Evolutionary conservation across 2,329 filamentous ascomycete species (phyloP), one percentile per base, ranked within the genome.

Genomic region (Geoglossum cookeanum): DNA sequence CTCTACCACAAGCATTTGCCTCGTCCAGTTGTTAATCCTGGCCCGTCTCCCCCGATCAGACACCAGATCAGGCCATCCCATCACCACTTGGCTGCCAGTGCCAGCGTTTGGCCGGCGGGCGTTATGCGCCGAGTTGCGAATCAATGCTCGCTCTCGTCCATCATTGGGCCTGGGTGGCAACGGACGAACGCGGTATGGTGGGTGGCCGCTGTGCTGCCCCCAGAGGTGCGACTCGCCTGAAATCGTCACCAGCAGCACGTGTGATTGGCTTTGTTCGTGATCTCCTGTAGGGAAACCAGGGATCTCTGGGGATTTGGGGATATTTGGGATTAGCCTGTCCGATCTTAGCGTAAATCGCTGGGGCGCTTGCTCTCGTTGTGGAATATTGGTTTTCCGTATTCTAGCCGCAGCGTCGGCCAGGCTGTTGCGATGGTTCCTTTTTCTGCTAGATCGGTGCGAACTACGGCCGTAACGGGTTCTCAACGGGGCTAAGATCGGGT

Each of bases 401-500:
- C 39, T 13, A 5, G 33, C 11, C 11, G 5, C 5, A 42, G 39
- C 39, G 13, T 42, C 3, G 6, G 6, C 39, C 8, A 35, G n/a
- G n/a, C 33, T 35, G 5, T 42, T 42, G 13, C n/a, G n/a, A n/a
- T n/a, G 3, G 39, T 15, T 42, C 13, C 39, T 15, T 42, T 42
- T 42, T 42, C 15, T 13, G 3, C 8, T 42, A 42, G 39, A 42
- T 42, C 39, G 39, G 15, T 42, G 39, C 45, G 17, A 52, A 15
- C 17, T 52, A 52, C 48, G 48, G 48, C 48, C 48, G 48, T 52
- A 52, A 52, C 48, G 48, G 48, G 48, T 52, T 52, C 33, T 33
- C 48, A 52, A 52, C 48, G 27, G 48, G 48, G 32, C 48, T 52
- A 52, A 33, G 22, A 52, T 33, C 48, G 39, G 39, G 39, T 8